Evolutionary conservation across 108 stramenopile species (phyloP).

Genomic region (Stephanodiscus triporus): DNA sequence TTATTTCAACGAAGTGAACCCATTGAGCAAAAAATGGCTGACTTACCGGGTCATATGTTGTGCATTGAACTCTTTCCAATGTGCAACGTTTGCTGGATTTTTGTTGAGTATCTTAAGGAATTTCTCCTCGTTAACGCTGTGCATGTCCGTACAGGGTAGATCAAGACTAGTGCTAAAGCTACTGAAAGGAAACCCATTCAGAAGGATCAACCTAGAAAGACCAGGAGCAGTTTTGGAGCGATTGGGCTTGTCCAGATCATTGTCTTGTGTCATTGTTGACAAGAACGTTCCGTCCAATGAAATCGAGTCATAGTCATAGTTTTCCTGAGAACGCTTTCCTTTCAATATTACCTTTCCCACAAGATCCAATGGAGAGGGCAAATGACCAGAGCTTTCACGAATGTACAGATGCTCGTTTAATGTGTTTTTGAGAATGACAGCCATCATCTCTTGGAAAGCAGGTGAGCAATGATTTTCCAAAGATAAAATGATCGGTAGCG

Average conservation of each 20-base stretch:
- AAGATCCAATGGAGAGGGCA: conserved; percentile 79
- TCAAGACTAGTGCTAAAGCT: conserved; percentile 51
- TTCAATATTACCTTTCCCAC: conserved; percentile 86
- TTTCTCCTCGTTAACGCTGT: conserved; percentile 75
- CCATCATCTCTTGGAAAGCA: conserved; percentile 85
- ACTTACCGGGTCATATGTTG: conserved; percentile 3
- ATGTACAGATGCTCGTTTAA: conserved; percentile 74
- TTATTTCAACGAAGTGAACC: conserved; percentile 57
- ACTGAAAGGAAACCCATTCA: conserved; percentile 70
- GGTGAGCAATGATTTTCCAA: conserved; percentile 96
- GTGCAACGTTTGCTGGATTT: conserved; percentile 32
- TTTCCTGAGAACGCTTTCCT: conserved; percentile 73
- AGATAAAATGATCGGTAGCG: conserved; percentile 92
- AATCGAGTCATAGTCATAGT: conserved; percentile 50
- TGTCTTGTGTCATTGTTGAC: conserved; percentile 2
- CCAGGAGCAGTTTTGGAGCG: conserved; percentile 48
- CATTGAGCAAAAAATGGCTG: conserved; percentile 20
- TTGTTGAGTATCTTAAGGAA: conserved; percentile 60
- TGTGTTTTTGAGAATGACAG: conserved; percentile 54
- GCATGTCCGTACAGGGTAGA: conserved; percentile 64
- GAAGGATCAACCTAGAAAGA: conserved; percentile 62
- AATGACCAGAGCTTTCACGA: conserved; percentile 54
- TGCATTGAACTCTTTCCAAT: conserved; percentile 39
- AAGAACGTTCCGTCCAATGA: conserved; percentile 11
- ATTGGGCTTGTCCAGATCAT: conserved; percentile 3